phyloP scores from a whole-genome alignment of 2,329 filamentous ascomycete species.

The Venturia nashicola region DNA sequence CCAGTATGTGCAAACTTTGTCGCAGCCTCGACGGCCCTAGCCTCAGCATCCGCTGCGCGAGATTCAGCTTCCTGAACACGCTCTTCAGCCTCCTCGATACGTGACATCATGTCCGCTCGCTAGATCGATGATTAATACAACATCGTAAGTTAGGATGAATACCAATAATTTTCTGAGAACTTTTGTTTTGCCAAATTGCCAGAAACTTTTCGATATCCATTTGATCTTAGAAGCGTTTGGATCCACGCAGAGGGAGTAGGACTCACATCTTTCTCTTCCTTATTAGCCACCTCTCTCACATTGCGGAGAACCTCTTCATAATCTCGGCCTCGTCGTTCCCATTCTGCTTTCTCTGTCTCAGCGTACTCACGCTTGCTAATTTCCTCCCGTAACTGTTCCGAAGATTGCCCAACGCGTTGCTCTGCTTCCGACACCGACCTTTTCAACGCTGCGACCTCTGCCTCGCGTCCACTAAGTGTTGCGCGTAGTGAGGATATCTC shows the following conservation, averaged over 20 bases:
- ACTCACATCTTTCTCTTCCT: conserved; percentile 48
- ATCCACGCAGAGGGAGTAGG: neutral
- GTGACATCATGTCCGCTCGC: conserved; percentile 63
- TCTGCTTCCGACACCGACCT: conserved; percentile 82
- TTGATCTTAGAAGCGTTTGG: too few species aligned
- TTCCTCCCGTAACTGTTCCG: conserved; percentile 75
- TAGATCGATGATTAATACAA: conserved; percentile 23
- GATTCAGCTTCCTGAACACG: conserved; percentile 62
- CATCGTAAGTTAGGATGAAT: neutral
- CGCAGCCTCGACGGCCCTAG: conserved; percentile 36
- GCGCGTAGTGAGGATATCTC: conserved; percentile 93
- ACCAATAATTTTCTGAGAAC: too few species aligned
- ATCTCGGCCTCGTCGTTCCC: conserved; percentile 75
- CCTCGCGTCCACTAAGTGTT: conserved; percentile 82
- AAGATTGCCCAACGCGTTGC: conserved; percentile 74
- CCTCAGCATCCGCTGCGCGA: conserved; percentile 57
- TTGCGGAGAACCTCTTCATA: conserved; percentile 72
- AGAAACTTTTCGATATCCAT: neutral
- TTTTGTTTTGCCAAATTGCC: neutral
- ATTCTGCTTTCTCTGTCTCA: conserved; percentile 62
- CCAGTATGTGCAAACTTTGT: conserved; percentile 34
- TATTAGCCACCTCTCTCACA: conserved; percentile 69
- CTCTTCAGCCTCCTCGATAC: conserved; percentile 60
- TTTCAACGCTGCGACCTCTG: conserved; percentile 78
- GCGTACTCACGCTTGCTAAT: conserved; percentile 57